Percentiles rank a stretch among this genome's conserved stretches.
Evolutionary conservation across 2,329 filamentous ascomycete species (phyloP).

Genomic region (Zalaria obscura): DNA sequence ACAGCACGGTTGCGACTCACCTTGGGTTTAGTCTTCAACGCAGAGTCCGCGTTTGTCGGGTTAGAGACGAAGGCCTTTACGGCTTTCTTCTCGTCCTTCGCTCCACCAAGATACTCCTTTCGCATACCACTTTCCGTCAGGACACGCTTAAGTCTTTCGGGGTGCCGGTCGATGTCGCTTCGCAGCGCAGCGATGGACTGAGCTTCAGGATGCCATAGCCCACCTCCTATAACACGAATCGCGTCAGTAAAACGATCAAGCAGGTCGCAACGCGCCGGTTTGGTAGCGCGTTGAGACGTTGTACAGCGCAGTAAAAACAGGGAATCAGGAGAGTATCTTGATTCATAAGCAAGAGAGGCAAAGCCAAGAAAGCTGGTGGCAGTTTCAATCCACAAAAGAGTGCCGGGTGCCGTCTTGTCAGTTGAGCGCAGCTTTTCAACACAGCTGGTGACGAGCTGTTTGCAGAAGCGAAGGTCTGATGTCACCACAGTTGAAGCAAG

Average conservation of each 20-base stretch:
- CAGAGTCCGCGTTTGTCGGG: slow-evolving; percentile 52
- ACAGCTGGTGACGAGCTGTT: no score
- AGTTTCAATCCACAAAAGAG: no score
- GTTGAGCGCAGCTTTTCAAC: no score
- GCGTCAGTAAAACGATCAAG: background rate
- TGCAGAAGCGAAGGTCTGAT: no score
- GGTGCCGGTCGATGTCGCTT: slow-evolving; percentile 59
- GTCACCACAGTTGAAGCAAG: no score
- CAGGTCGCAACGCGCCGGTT: no score
- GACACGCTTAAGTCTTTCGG: slow-evolving; percentile 53
- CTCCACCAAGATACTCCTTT: slow-evolving; percentile 47
- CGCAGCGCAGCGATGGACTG: slow-evolving; percentile 53
- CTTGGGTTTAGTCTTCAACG: slow-evolving; percentile 77
- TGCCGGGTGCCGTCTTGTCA: no score
- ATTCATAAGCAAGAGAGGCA: no score
- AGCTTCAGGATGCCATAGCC: slow-evolving; percentile 67
- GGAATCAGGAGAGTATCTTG: no score
- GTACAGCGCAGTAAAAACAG: no score
- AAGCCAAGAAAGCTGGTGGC: no score
- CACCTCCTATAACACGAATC: slow-evolving; percentile 42
- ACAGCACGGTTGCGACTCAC: slow-evolving; percentile 31
- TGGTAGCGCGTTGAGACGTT: no score
- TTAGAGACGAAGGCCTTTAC: slow-evolving; percentile 52
- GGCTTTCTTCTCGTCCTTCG: slow-evolving; percentile 42
- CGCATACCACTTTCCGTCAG: slow-evolving; percentile 49